Conservation (phyloP, 805 yeast genomes). For the Kuraishia capsulata region DNA sequence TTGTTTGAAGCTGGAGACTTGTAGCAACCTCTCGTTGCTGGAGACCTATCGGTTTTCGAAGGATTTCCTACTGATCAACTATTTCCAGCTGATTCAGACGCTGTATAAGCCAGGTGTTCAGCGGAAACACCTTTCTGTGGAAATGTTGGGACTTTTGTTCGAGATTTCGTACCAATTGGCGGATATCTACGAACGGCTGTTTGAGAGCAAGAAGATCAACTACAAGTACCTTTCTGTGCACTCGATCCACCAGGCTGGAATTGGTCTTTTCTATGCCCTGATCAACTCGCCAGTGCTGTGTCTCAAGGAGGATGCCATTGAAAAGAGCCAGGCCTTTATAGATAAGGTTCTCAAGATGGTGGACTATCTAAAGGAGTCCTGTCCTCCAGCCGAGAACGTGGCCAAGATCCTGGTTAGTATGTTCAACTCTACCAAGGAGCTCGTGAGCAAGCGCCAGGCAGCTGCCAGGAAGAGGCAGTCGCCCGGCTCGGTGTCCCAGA, state of each 20-base stretch:
- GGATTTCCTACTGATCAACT: slow-evolving; percentile 10
- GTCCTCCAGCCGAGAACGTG: slow-evolving; percentile 9
- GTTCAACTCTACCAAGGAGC: slow-evolving; percentile 7
- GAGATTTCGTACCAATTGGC: slow-evolving; percentile 8
- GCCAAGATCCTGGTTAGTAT: slow-evolving; percentile 7
- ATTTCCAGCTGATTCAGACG: slow-evolving; percentile 10
- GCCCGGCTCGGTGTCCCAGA: neutral
- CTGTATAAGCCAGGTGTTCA: slow-evolving; percentile 9
- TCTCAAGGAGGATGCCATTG: slow-evolving; percentile 3
- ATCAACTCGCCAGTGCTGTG: slow-evolving; percentile 10
- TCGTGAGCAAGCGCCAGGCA: slow-evolving; percentile 5
- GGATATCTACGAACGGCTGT: slow-evolving; percentile 7
- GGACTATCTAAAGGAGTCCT: slow-evolving; percentile 5
- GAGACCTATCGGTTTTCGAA: slow-evolving; percentile 1
- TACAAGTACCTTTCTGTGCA: slow-evolving; percentile 13
- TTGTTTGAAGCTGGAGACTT: slow-evolving; percentile 1
- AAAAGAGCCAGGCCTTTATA: slow-evolving; percentile 3
- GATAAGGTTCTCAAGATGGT: slow-evolving; percentile 3
- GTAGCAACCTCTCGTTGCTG: neutral
- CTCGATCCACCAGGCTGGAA: slow-evolving; percentile 12
- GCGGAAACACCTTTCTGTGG: slow-evolving; percentile 1
- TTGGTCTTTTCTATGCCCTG: slow-evolving; percentile 10
- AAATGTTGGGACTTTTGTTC: slow-evolving; percentile 7
- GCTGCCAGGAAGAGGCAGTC: neutral
- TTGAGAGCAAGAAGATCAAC: slow-evolving; percentile 7